phyloP scores from a whole-genome alignment of 2,329 filamentous ascomycete genomes.

The Fusarium dlaminii region DNA sequence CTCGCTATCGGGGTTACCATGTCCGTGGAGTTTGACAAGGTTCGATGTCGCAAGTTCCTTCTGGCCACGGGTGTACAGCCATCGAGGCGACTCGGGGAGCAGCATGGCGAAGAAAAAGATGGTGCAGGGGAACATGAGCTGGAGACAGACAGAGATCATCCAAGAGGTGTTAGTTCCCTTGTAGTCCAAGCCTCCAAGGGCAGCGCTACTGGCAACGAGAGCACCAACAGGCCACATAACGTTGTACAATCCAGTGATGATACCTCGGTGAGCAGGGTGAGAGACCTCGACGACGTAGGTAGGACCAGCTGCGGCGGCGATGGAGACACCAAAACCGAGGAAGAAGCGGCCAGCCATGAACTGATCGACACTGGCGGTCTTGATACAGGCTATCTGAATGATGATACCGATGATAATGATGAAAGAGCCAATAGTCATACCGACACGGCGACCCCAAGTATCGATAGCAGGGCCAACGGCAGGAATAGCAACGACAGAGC shows the following conservation, averaged over 20 bases:
- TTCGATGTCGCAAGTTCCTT: conserved; percentile 42
- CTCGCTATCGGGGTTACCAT: conserved; percentile 50
- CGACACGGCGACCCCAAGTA: conserved; percentile 57
- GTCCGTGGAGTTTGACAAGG: conserved; percentile 53
- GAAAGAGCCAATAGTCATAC: conserved; percentile 57
- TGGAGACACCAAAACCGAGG: conserved; percentile 65
- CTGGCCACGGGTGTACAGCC: conserved; percentile 51
- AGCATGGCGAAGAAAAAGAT: conserved; percentile 46
- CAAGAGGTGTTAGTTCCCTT: conserved; percentile 47
- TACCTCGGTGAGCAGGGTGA: conserved; percentile 57
- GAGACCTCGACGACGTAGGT: conserved; percentile 59
- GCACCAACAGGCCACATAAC: conserved; percentile 58
- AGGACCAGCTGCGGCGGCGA: conserved; percentile 57
- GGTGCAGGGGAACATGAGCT: conserved; percentile 51
- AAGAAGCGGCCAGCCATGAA: conserved; percentile 68
- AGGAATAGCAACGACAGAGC: conserved; percentile 58
- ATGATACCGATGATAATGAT: conserved; percentile 57
- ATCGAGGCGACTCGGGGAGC: conserved; percentile 51
- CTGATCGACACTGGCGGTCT: conserved; percentile 43
- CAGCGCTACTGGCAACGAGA: conserved; percentile 58
- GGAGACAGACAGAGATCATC: conserved; percentile 53
- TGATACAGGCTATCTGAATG: conserved; percentile 54
- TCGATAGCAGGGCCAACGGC: conserved; percentile 60
- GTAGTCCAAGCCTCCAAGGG: conserved; percentile 52
- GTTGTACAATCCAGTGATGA: conserved; percentile 66